Conservation (phyloP, 1,284 basidiomycete species). For the Austroboletus novae-zelandiae region DNA sequence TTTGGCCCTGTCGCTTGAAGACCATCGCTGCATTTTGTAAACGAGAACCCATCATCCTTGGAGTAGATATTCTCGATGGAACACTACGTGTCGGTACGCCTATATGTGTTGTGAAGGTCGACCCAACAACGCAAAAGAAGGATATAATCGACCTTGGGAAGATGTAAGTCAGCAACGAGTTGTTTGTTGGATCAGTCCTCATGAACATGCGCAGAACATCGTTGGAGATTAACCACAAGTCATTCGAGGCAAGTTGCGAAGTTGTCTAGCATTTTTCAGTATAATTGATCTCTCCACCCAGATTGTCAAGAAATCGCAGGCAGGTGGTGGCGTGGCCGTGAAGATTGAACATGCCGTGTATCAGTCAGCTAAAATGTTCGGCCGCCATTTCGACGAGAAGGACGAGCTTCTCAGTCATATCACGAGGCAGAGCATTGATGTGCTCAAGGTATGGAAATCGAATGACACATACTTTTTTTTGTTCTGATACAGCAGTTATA, state of each 20-base stretch:
- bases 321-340: constrained; percentile 95
- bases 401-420: constrained; percentile 93
- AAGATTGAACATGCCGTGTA: constrained; percentile 98
- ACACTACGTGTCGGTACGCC: constrained; percentile 93
- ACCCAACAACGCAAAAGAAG: constrained; percentile 84
- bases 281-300: constrained; percentile 32
- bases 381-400: constrained; percentile 93
- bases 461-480: neutral
- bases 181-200: constrained; percentile 7
- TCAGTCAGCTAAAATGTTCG: constrained; percentile 93
- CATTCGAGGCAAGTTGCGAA: constrained; percentile 56
- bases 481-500: constrained; percentile 32
- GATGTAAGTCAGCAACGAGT: constrained; percentile 58
- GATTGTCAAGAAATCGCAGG: constrained; percentile 90
- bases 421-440: constrained; percentile 91
- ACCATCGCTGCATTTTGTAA: constrained; percentile 93
- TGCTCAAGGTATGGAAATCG: constrained; percentile 68
- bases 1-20: constrained; percentile 96
- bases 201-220: constrained; percentile 65
- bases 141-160: constrained; percentile 92
- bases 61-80: constrained; percentile 96
- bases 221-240: constrained; percentile 92
- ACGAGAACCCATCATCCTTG: constrained; percentile 96
- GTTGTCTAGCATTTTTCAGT: neutral
- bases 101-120: constrained; percentile 89